phyloP scores from a whole-genome alignment of 495 filamentous ascomycete species.

The Penicillium diatomitis region DNA sequence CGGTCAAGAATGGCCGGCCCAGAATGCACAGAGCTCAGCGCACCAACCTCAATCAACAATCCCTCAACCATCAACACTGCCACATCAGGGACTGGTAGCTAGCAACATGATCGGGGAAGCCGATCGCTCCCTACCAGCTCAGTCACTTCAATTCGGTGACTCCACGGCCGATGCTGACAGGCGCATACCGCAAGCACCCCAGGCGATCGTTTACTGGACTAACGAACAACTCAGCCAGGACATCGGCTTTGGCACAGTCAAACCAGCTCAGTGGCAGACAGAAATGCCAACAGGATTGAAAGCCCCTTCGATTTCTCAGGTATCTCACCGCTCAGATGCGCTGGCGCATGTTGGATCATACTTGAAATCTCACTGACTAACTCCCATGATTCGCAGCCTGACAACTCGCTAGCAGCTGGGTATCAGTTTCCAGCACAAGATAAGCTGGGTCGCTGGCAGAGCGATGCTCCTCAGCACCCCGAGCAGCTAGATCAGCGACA shows the following conservation, averaged over 20 bases:
- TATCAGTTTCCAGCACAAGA: slow-evolving; percentile 8
- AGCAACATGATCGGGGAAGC: too few species aligned
- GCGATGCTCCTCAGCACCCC: slow-evolving; percentile 7
- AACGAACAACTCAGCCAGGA: background rate
- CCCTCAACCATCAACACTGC: background rate
- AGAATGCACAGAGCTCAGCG: background rate
- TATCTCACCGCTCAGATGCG: background rate
- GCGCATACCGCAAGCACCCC: background rate
- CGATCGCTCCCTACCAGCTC: too few species aligned
- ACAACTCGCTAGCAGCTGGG: background rate
- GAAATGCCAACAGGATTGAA: background rate
- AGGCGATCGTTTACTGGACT: slow-evolving; percentile 7
- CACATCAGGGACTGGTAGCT: background rate
- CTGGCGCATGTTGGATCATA: background rate
- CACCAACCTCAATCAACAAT: too few species aligned
- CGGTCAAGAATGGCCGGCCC: slow-evolving; percentile 4
- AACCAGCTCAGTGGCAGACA: background rate
- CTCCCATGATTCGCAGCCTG: background rate
- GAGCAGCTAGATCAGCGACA: slow-evolving; percentile 10
- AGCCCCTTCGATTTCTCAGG: slow-evolving; percentile 1
- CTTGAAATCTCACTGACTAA: background rate
- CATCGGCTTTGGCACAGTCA: background rate
- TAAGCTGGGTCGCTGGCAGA: slow-evolving; percentile 2
- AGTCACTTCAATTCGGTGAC: too few species aligned
- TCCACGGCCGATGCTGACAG: too few species aligned